Conservation (phyloP, 1,139 yeast species). For the Candida pseudoviswanathii region DNA sequence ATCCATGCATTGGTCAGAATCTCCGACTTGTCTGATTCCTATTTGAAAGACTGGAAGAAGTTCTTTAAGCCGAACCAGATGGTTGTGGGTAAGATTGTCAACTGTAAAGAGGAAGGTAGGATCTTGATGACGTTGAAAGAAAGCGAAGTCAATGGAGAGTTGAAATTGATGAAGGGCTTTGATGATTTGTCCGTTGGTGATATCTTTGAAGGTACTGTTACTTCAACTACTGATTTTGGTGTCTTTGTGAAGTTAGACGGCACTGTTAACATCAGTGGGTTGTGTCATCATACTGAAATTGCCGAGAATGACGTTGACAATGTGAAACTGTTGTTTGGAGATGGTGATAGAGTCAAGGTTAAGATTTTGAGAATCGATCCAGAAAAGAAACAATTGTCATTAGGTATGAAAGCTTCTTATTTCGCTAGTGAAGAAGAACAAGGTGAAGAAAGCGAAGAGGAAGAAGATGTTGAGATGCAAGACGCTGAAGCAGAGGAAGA, state of each 20-base stretch:
- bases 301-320: slow-evolving; percentile 63
- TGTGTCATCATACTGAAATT: slow-evolving; percentile 85
- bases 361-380: slow-evolving; percentile 65
- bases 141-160: slow-evolving; percentile 74
- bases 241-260: slow-evolving; percentile 83
- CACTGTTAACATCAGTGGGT: slow-evolving; percentile 74
- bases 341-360: slow-evolving; percentile 89
- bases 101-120: slow-evolving; percentile 63
- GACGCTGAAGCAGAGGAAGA: slow-evolving; percentile 25
- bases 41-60: slow-evolving; percentile 85
- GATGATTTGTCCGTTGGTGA: slow-evolving; percentile 72
- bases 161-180: slow-evolving; percentile 56
- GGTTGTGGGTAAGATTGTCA: slow-evolving; percentile 73
- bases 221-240: slow-evolving; percentile 83
- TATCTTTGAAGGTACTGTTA: slow-evolving; percentile 76
- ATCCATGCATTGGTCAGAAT: slow-evolving; percentile 82
- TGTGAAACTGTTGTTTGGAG: slow-evolving; percentile 67
- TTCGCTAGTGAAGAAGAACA: slow-evolving; percentile 51
- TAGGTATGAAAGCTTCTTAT: slow-evolving; percentile 94
- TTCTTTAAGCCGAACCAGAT: slow-evolving; percentile 69
- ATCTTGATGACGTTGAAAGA: slow-evolving; percentile 80
- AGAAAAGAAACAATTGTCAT: slow-evolving; percentile 72
- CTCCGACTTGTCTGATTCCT: slow-evolving; percentile 79
- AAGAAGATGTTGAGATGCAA: slow-evolving; percentile 25
- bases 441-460: slow-evolving; percentile 34